Percentiles rank a stretch among this genome's conserved stretches.
These are phyloP conservation scores for Poa pratensis DNA, from an alignment of 176 grass and related monocot genomes.

Conservation along the genomic window DNA sequence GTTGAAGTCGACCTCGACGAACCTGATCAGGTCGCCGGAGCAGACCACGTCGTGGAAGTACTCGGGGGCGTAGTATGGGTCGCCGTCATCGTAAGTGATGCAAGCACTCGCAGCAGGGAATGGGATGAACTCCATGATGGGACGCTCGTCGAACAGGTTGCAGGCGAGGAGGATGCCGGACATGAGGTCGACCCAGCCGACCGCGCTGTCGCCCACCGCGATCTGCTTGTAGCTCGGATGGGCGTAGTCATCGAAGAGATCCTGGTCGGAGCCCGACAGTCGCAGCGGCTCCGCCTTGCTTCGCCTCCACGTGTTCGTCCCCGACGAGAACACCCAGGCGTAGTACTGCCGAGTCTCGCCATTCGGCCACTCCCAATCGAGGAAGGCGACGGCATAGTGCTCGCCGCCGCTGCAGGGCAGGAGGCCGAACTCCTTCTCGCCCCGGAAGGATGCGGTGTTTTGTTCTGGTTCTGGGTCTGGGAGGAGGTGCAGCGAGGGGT, in stretches of 20 bases:
- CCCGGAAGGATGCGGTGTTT: neutral
- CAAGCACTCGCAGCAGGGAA: neutral
- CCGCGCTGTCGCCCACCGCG: neutral
- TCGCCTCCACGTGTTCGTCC: neutral
- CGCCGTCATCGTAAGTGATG: neutral
- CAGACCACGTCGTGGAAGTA: neutral
- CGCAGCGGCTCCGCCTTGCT: neutral
- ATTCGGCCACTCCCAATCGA: neutral
- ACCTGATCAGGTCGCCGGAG: neutral
- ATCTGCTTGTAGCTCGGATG: neutral
- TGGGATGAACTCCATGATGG: neutral
- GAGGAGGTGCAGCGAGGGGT: constrained; percentile 6
- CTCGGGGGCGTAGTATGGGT: neutral
- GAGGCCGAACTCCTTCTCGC: neutral
- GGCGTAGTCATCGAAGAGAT: no score
- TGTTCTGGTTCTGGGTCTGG: neutral
- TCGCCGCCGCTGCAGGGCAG: neutral
- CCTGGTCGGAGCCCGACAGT: neutral
- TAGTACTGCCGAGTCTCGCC: neutral
- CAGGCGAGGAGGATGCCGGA: neutral
- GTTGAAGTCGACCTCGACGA: neutral
- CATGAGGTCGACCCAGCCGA: neutral
- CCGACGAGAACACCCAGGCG: neutral
- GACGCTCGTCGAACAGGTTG: neutral
- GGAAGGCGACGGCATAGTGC: neutral